Evolutionary conservation across 2,329 filamentous ascomycete species (phyloP).

Genomic region (Ascochyta clinopodiicola): DNA sequence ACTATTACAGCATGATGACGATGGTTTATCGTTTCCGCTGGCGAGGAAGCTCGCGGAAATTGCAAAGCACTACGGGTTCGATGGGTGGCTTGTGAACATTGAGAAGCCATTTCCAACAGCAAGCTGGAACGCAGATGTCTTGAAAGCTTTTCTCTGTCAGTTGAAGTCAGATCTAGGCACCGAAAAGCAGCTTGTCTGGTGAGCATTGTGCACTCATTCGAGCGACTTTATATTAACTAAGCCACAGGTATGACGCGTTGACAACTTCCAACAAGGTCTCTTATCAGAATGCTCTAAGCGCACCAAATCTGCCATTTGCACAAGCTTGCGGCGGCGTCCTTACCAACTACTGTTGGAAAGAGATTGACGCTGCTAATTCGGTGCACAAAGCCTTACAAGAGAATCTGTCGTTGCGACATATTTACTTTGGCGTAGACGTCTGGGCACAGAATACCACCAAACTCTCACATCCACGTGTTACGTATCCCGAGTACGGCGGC

Average conservation of each 20-base stretch:
- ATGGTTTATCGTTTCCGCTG: constrained; percentile 39
- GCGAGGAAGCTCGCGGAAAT: constrained; percentile 50
- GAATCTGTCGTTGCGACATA: constrained; percentile 29
- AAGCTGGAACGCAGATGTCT: constrained; percentile 36
- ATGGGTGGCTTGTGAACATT: constrained; percentile 57
- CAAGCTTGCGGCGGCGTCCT: constrained; percentile 49
- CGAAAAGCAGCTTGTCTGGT: constrained; percentile 50
- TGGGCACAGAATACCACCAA: constrained; percentile 53
- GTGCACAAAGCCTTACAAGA: constrained; percentile 32
- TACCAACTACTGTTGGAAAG: constrained; percentile 56
- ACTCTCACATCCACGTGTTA: constrained; percentile 40
- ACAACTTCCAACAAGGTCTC: constrained; percentile 51
- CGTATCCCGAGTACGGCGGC: constrained; percentile 48
- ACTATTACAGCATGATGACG: constrained; percentile 30
- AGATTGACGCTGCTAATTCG: constrained; percentile 32
- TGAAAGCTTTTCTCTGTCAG: constrained; percentile 50
- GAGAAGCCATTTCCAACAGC: constrained; percentile 51
- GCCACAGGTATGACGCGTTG: constrained; percentile 54
- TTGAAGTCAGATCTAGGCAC: constrained; percentile 41
- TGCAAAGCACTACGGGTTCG: constrained; percentile 52
- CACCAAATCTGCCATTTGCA: constrained; percentile 49
- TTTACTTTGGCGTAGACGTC: constrained; percentile 55
- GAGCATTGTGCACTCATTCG: constrained; percentile 15
- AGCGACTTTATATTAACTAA: neutral
- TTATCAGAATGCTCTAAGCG: constrained; percentile 55